Evolutionary conservation across 805 yeast species (phyloP).

Genomic region (Wickerhamomyces strasburgensis): DNA sequence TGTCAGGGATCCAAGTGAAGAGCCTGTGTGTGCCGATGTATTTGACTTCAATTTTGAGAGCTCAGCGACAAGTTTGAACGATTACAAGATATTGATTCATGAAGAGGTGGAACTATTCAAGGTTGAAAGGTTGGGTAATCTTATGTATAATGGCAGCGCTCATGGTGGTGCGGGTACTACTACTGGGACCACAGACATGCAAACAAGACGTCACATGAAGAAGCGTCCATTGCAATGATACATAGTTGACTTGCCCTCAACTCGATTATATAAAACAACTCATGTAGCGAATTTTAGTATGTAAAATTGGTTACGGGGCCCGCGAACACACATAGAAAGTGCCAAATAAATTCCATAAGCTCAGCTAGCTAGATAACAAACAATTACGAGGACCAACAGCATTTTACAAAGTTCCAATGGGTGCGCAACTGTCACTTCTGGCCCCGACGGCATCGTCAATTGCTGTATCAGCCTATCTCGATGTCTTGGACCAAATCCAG

Average conservation of each 20-base stretch:
- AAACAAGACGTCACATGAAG: neutral
- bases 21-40: conserved; percentile 41
- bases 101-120: conserved; percentile 52
- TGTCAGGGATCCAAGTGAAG: conserved; percentile 53
- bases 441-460: conserved; percentile 92
- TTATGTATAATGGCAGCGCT: too few relatives aligned
- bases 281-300: too few relatives aligned
- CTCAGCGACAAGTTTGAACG: conserved; percentile 32
- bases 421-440: conserved; percentile 76
- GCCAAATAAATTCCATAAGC: too few relatives aligned
- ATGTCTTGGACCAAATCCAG: conserved; percentile 69
- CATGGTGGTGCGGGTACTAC: too few relatives aligned
- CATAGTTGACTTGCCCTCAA: too few relatives aligned
- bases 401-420: conserved; percentile 58
- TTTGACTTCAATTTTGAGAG: conserved; percentile 71
- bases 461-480: conserved; percentile 84
- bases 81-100: conserved; percentile 42
- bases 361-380: too few relatives aligned
- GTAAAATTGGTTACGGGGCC: too few relatives aligned
- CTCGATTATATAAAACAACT: too few relatives aligned
- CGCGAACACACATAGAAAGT: too few relatives aligned
- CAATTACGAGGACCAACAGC: too few relatives aligned
- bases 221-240: too few relatives aligned
- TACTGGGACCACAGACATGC: too few relatives aligned
- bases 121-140: conserved; percentile 25